Evolutionary conservation across 2,329 filamentous ascomycete genomes (phyloP).

Genomic region (Aspergillus sclerotialis): DNA sequence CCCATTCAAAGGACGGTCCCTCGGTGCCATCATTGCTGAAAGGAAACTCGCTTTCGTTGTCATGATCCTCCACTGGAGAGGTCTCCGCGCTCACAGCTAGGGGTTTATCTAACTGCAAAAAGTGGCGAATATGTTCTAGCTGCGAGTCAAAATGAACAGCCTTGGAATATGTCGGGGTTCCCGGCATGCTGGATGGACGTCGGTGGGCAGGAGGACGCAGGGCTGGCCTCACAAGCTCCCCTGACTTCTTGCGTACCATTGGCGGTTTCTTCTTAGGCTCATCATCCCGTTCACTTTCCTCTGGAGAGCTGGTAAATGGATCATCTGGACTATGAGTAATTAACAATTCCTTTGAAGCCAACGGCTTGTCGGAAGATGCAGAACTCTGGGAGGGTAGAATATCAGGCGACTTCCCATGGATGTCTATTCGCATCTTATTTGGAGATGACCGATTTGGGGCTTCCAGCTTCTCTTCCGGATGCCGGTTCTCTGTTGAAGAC

Average conservation of each 20-base stretch:
- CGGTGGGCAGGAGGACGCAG: conserved; percentile 68
- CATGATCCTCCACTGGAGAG: conserved; percentile 81
- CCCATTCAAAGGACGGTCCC: conserved; percentile 67
- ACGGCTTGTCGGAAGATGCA: too few species aligned
- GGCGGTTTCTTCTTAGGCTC: conserved; percentile 66
- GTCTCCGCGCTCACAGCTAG: conserved; percentile 94
- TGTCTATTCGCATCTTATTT: conserved; percentile 23
- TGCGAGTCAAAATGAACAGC: conserved; percentile 98
- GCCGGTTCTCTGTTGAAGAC: conserved; percentile 24
- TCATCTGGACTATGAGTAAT: conserved; percentile 41
- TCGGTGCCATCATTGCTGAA: conserved; percentile 55
- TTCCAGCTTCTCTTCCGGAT: neutral
- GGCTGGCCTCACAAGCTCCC: conserved; percentile 88
- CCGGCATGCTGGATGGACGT: conserved; percentile 92
- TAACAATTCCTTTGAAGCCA: conserved; percentile 47
- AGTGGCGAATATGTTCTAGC: conserved; percentile 92
- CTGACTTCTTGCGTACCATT: conserved; percentile 97
- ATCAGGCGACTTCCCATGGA: conserved; percentile 13
- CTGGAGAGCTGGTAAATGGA: conserved; percentile 36
- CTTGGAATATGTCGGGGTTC: conserved; percentile 91
- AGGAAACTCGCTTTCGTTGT: conserved; percentile 83
- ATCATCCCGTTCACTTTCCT: conserved; percentile 52
- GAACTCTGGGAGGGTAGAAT: conserved; percentile 41
- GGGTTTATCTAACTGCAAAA: conserved; percentile 86
- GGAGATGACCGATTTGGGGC: conserved; percentile 11